phyloP scores from a whole-genome alignment of 1,284 basidiomycete species.

The Ustilago xerochloae region DNA sequence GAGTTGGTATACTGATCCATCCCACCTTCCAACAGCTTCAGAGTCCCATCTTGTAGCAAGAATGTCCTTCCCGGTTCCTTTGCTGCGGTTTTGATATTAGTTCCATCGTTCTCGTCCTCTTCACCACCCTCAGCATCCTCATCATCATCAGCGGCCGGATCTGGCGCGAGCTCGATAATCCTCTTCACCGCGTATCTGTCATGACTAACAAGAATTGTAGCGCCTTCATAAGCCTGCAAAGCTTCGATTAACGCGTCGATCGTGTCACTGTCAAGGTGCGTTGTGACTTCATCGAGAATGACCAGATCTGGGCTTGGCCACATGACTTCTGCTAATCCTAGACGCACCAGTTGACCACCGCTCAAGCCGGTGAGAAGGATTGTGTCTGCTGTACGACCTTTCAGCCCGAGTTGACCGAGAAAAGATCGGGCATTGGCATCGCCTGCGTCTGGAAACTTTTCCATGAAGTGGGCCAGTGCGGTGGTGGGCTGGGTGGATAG shows the following conservation, averaged over 20 bases:
- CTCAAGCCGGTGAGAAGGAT: conserved; percentile 39
- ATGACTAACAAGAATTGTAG: conserved; percentile 77
- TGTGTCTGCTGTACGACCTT: conserved; percentile 52
- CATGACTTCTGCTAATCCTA: conserved; percentile 54
- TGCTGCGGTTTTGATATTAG: conserved; percentile 25
- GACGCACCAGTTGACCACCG: conserved; percentile 74
- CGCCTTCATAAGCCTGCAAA: conserved; percentile 74
- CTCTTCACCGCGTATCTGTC: conserved; percentile 71
- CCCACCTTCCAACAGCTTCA: conserved; percentile 70
- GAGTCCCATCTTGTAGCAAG: conserved; percentile 70
- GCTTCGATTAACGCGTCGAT: conserved; percentile 75
- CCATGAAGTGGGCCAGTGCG: conserved; percentile 70
- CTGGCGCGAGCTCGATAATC: conserved; percentile 40
- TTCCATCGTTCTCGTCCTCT: conserved; percentile 55
- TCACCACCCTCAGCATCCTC: conserved; percentile 49
- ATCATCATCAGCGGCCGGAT: conserved; percentile 36
- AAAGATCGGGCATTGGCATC: conserved; percentile 61
- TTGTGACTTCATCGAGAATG: conserved; percentile 58
- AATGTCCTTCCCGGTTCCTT: conserved; percentile 70
- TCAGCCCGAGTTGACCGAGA: conserved; percentile 70
- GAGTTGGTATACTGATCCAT: conserved; percentile 70
- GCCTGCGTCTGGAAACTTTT: conserved; percentile 18
- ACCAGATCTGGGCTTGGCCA: conserved; percentile 55
- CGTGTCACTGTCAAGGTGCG: conserved; percentile 78
- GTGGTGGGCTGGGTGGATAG: conserved; percentile 33